Evolutionary conservation across 768 basidiomycete genomes (phyloP), one percentile per base, ranked within the genome.

Genomic region (Sutorius australiensis): DNA sequence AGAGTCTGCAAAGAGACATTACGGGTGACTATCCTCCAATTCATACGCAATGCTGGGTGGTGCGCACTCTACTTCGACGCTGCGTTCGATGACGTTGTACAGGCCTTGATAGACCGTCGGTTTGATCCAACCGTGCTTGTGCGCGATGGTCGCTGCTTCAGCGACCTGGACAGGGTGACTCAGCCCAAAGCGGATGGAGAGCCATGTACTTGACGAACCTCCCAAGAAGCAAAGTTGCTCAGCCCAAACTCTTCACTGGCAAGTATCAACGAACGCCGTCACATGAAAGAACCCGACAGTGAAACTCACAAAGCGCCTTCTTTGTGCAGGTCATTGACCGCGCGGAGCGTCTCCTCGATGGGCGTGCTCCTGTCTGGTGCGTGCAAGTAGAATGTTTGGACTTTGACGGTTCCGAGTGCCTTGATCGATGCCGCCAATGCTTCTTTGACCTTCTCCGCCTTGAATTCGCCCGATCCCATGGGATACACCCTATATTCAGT

Each of bases 71-170:
- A 13, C 1, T 53, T 62, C 53, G 19, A 48, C 24, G 12, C 12
- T 56, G 34, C 77, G 69, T 50, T 77, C 75, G n/a, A 80, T 61
- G 9, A 69, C 71, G 51, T 80, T 78, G 64, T 78, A 79, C 43
- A 77, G 48, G 1, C 75, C 77, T 56, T 82, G 79, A 58, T 80
- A 80, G 12, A 75, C 71, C 0, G 75, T 77, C 0, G 80, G 79
- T 61, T 69, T 67, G 56, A 81, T 69, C 70, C 73, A 83, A 24
- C 75, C 75, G 38, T 77, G 73, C 33, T 68, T 62, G 14, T 70
- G 63, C 54, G 78, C 77, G 42, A 75, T 72, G 30, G 50, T 59
- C 36, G 74, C 71, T 4, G 74, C 73, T 57, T 80, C 75, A 2
- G 78, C 76, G 33, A 81, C 78, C 53, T 61, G 33, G 9, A 24